Evolutionary conservation across 805 yeast genomes (phyloP).

Genomic region (Candida sphagnicola): DNA sequence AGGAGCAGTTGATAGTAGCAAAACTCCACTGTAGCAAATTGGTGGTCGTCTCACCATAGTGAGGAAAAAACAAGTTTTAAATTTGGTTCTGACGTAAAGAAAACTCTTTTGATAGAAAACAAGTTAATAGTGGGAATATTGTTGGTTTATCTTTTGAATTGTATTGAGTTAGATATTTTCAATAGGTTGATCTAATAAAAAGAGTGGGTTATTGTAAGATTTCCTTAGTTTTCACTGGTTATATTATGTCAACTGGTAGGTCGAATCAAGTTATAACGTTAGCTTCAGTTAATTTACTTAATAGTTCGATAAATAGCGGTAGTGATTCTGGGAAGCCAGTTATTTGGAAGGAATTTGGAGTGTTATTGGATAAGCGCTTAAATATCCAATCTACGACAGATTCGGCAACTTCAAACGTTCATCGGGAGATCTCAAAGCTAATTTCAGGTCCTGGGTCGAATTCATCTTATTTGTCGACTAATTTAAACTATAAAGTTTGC

Average conservation of each 20-base stretch:
- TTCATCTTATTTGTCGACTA: slow-evolving; percentile 27
- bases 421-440: slow-evolving; percentile 13
- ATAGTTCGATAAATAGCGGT: slow-evolving; percentile 11
- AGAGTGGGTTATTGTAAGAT: neutral
- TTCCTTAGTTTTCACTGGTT: neutral
- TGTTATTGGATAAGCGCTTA: slow-evolving; percentile 36
- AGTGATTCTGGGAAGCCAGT: slow-evolving; percentile 21
- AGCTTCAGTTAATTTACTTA: slow-evolving; percentile 22
- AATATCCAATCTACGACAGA: slow-evolving; percentile 21
- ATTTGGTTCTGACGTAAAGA: neutral
- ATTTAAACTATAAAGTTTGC: slow-evolving; percentile 36
- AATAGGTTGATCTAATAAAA: neutral
- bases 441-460: slow-evolving; percentile 21
- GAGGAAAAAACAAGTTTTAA: neutral
- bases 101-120: neutral
- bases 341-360: slow-evolving; percentile 44
- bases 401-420: neutral
- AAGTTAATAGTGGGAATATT: neutral
- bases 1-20: no score
- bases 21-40: no score
- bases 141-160: neutral
- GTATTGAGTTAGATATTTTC: neutral
- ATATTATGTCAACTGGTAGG: slow-evolving; percentile 8
- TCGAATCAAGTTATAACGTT: slow-evolving; percentile 17
- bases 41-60: no score